Percentiles rank a stretch among this genome's conserved stretches.
These are phyloP conservation scores for Adiantum capillusveneris DNA, from an alignment of 75 land plant genomes.

Conservation along the genomic window DNA sequence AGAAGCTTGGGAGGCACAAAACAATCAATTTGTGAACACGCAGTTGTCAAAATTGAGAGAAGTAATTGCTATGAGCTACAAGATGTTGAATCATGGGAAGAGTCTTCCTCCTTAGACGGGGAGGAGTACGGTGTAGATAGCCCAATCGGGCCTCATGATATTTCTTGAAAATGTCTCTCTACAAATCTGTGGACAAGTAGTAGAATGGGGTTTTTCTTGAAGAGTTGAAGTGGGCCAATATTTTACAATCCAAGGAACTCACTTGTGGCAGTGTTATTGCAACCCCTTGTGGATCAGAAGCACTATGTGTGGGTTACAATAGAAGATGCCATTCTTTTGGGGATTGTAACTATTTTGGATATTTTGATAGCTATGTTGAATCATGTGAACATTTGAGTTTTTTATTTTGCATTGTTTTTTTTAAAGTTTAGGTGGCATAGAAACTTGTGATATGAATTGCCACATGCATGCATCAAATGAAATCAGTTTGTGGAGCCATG, in stretches of 20 bases:
- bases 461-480: no score
- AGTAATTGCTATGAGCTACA: not conserved
- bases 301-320: conserved; percentile 59
- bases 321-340: no score
- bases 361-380: no score
- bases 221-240: conserved; percentile 13
- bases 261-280: conserved; percentile 76
- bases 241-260: conserved; percentile 59
- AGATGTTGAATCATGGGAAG: not conserved
- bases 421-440: no score
- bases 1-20: no score
- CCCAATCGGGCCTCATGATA: conserved; percentile 12
- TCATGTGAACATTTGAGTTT: no score
- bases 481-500: no score
- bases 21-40: no score
- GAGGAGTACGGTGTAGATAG: conserved; percentile 1
- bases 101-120: conserved; percentile 18
- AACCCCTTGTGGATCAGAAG: conserved; percentile 63
- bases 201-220: conserved; percentile 2
- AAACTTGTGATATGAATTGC: no score
- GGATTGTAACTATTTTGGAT: no score
- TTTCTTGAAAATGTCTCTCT: conserved; percentile 7
- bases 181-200: conserved; percentile 12
- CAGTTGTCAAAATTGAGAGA: not conserved
- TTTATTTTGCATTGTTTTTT: no score